Conservation (phyloP, 768 basidiomycete species). For the Tephrocybe rancida region DNA sequence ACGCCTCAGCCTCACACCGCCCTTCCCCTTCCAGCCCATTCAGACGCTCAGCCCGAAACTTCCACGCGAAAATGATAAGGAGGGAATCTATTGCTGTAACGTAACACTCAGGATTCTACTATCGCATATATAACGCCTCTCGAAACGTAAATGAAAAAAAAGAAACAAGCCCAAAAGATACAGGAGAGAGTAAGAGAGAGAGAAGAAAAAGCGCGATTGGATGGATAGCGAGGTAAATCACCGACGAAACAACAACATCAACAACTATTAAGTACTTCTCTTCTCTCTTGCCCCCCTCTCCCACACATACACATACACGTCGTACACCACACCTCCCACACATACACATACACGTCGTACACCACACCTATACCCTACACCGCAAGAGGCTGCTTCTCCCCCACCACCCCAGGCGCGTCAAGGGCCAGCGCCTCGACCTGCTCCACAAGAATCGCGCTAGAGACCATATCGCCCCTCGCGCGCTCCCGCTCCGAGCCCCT, state of each 20-base stretch:
- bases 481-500: conserved; percentile 29
- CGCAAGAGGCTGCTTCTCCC: background rate
- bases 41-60: too few species aligned
- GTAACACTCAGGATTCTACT: conserved; percentile 10
- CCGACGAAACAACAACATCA: conserved; percentile 2
- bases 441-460: conserved; percentile 36
- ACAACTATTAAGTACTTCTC: too few species aligned
- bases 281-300: conserved; percentile 5
- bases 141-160: background rate
- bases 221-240: conserved; percentile 22
- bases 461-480: conserved; percentile 33
- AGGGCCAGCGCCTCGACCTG: conserved; percentile 38
- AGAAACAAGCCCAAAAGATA: conserved; percentile 11
- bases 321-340: background rate
- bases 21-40: too few species aligned
- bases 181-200: conserved; percentile 7
- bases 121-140: background rate
- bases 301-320: conserved; percentile 3
- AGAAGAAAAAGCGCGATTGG: conserved; percentile 4
- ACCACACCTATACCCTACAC: too few species aligned
- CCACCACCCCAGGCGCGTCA: conserved; percentile 23
- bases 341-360: background rate
- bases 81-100: conserved; percentile 3
- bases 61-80: background rate
- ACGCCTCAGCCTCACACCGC: background rate